A percentile compares a stretch with the other conserved stretches of the same genome.
Conservation (phyloP, 805 yeast genomes). For the Candida ipomoeae region DNA sequence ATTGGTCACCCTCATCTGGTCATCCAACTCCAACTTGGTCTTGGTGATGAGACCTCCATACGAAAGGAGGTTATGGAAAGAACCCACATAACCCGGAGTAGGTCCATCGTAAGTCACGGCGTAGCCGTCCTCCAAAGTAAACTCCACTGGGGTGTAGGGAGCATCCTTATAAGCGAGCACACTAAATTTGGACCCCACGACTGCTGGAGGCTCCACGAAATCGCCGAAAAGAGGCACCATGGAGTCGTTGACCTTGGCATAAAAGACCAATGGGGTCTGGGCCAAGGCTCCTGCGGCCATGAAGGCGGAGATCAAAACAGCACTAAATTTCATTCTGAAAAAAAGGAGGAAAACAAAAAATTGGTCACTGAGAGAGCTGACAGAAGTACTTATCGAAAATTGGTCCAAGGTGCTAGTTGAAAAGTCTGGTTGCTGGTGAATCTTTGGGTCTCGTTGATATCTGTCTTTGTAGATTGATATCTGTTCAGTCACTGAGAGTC, state of each 20-base stretch:
- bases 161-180: not conserved
- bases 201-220: not conserved
- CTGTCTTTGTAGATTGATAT: too few relatives aligned
- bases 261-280: not conserved
- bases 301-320: not conserved
- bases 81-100: not conserved
- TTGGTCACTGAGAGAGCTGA: too few relatives aligned
- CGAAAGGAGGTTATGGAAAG: not conserved
- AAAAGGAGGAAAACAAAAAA: not conserved
- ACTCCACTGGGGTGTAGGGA: not conserved
- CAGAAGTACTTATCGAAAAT: too few relatives aligned
- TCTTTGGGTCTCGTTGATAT: too few relatives aligned
- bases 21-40: not conserved
- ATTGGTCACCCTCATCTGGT: not conserved
- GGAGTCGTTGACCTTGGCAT: not conserved
- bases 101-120: not conserved
- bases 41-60: not conserved
- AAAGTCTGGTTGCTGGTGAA: too few relatives aligned
- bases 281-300: not conserved
- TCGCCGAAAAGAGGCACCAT: not conserved
- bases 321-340: too few relatives aligned
- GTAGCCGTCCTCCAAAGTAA: not conserved
- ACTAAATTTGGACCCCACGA: not conserved
- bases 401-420: too few relatives aligned
- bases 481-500: too few relatives aligned